Conservation (phyloP, 2,329 filamentous ascomycete genomes). For the Pestalotiopsis sp. region DNA sequence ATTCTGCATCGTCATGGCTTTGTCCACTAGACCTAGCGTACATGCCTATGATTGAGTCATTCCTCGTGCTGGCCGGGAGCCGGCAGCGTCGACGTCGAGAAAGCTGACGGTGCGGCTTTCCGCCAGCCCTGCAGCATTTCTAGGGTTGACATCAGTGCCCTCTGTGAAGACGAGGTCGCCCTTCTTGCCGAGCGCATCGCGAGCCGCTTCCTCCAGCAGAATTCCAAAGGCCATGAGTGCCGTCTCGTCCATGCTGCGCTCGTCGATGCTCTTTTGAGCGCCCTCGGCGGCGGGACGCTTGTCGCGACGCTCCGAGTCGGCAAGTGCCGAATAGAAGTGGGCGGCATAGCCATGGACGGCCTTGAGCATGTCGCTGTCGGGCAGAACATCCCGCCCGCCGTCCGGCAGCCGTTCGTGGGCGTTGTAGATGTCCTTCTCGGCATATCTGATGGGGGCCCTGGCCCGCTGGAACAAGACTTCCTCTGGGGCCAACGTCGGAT, state of each 20-base stretch:
- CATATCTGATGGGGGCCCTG: slow-evolving; percentile 67
- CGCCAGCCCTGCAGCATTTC: slow-evolving; percentile 12
- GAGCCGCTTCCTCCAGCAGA: slow-evolving; percentile 71
- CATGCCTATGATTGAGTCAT: not conserved
- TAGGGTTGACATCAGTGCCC: slow-evolving; percentile 37
- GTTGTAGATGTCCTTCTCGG: slow-evolving; percentile 73
- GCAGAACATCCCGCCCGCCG: slow-evolving; percentile 54
- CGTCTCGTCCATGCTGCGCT: slow-evolving; percentile 75
- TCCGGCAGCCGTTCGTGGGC: slow-evolving; percentile 59
- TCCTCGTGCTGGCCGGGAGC: not conserved
- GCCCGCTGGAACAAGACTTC: slow-evolving; percentile 70
- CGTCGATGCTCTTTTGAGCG: slow-evolving; percentile 40
- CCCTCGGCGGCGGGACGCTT: slow-evolving; percentile 7
- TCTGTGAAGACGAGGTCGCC: slow-evolving; percentile 77
- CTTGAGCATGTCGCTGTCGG: slow-evolving; percentile 71
- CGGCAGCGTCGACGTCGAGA: not conserved
- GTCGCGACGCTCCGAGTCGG: slow-evolving; percentile 14
- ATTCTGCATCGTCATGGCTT: not conserved
- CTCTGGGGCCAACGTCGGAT: slow-evolving; percentile 61
- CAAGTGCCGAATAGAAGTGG: slow-evolving; percentile 61
- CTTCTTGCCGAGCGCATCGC: slow-evolving; percentile 61
- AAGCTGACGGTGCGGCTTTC: slow-evolving; percentile 23
- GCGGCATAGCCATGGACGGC: slow-evolving; percentile 70
- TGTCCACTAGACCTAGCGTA: not conserved
- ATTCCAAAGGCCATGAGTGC: slow-evolving; percentile 77